Evolutionary conservation across 2,329 filamentous ascomycete species (phyloP).

Genomic region (Curvularia verruculosa): DNA sequence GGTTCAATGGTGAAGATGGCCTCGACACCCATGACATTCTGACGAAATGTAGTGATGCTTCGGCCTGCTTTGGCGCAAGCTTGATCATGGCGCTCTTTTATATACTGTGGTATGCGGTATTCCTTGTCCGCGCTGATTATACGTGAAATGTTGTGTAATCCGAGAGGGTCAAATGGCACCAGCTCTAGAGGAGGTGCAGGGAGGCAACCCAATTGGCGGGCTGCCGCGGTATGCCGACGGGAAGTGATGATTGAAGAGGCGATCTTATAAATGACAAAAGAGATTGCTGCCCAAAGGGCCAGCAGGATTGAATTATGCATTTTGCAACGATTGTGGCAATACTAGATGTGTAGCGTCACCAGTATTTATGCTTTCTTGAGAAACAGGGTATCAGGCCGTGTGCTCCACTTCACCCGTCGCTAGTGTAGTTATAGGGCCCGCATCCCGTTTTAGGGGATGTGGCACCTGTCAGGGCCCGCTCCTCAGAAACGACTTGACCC

Average conservation of each 20-base stretch:
- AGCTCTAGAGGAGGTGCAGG: slow-evolving; percentile 49
- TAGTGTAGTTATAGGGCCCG: neutral
- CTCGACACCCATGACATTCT: slow-evolving; percentile 25
- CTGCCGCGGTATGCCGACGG: slow-evolving; percentile 43
- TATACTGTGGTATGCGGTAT: slow-evolving; percentile 41
- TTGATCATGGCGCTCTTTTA: slow-evolving; percentile 26
- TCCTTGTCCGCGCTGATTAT: slow-evolving; percentile 49
- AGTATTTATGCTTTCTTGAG: slow-evolving; percentile 1
- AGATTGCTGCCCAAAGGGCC: slow-evolving; percentile 34
- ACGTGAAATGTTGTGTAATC: slow-evolving; percentile 54
- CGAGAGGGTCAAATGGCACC: slow-evolving; percentile 54
- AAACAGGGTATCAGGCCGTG: neutral
- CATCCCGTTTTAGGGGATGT: neutral
- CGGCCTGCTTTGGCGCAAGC: slow-evolving; percentile 26
- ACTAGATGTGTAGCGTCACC: neutral
- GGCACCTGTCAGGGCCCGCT: neutral
- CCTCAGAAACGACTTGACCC: neutral
- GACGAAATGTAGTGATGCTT: slow-evolving; percentile 35
- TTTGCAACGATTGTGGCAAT: neutral
- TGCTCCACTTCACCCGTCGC: neutral
- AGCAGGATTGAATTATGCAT: slow-evolving; percentile 41
- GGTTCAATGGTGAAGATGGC: slow-evolving; percentile 49
- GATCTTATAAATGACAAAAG: slow-evolving; percentile 42
- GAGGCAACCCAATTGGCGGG: slow-evolving; percentile 53
- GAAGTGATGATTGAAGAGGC: slow-evolving; percentile 33